Base-by-base conservation (phyloP, 257 asterid genomes). In the Penstemon newberryi region DNA sequence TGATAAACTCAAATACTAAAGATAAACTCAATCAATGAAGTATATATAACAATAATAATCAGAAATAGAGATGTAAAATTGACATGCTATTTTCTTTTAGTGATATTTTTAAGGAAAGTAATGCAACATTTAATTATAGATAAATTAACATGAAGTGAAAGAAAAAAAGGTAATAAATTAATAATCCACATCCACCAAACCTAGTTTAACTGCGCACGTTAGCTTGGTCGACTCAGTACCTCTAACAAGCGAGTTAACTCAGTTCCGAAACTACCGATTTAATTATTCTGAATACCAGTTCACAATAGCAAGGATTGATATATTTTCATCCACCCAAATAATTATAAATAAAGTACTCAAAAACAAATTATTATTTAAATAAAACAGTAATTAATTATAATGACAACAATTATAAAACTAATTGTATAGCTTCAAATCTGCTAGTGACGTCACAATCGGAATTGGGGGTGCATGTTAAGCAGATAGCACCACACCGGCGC, bases 401-500 rank as follows among this genome's bases (percentile, higher is more conserved):
- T 56, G 64, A 69, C 43, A 77, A 45, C 58, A 54, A 70, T 67
- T 63, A 77, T 55, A 77, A 77, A 77, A 74, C 33, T 79, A 81
- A 66, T 72, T 54, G 81, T 82, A 77, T 77, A 81, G 75, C 81
- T 71, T 7, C 69, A 64, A 63, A 61, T 54, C 47, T 64, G 80
- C 42, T 51, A 47, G 71, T 66, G 76, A 69, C 75, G 33, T 25
- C 2, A 63, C 58, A 66, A 70, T 44, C n/a, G 12, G n/a, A 25
- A n/a, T 46, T 8, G 54, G 10, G 41, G 56, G 72, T 59, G 72
- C 36, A 69, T 15, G 74, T 12, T 37, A 57, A 65, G 56, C 70
- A 63, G 52, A 18, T 57, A 67, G 63, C 82, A 73, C 83, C 80
- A 42, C 38, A 76, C 3, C 74, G 62, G 87, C 84, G 79, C 83